Percentiles rank a stretch among this genome's conserved stretches.
phyloP scores from a whole-genome alignment of 306 rosid species.

The Sechiopsis laciniata region DNA sequence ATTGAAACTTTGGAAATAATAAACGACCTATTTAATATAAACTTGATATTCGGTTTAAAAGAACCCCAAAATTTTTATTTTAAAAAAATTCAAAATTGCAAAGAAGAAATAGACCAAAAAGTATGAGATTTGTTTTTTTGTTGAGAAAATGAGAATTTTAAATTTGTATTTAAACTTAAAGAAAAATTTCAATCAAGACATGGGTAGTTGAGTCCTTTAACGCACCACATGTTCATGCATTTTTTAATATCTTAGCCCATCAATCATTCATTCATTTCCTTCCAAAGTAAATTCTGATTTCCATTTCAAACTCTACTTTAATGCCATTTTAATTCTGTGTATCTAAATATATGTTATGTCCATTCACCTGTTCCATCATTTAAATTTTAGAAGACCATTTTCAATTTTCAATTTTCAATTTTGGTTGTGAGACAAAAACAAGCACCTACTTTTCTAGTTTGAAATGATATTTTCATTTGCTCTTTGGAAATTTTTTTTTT shows the following conservation, averaged over 20 bases:
- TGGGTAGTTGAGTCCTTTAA: not conserved
- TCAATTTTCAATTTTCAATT: not conserved
- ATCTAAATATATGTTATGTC: not conserved
- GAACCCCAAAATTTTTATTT: too few relatives aligned
- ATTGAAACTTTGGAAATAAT: too few relatives aligned
- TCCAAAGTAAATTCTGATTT: not conserved
- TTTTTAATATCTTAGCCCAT: not conserved
- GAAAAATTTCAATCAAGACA: not conserved
- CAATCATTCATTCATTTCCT: not conserved
- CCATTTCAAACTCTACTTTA: constrained; percentile 1
- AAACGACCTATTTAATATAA: too few relatives aligned
- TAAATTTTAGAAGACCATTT: not conserved
- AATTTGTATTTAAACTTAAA: not conserved
- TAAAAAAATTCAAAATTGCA: too few relatives aligned
- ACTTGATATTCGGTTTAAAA: too few relatives aligned
- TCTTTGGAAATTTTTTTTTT: too few relatives aligned
- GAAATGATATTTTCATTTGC: too few relatives aligned
- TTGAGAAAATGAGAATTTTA: too few relatives aligned
- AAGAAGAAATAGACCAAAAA: too few relatives aligned
- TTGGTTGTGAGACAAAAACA: too few relatives aligned
- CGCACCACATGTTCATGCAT: not conserved
- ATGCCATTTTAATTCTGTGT: not conserved
- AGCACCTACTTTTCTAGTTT: too few relatives aligned
- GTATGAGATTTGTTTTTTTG: too few relatives aligned
- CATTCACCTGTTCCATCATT: constrained; percentile 5